phyloP scores from a whole-genome alignment of 2,329 filamentous ascomycete genomes.

The Dactylellina haptotyla region DNA sequence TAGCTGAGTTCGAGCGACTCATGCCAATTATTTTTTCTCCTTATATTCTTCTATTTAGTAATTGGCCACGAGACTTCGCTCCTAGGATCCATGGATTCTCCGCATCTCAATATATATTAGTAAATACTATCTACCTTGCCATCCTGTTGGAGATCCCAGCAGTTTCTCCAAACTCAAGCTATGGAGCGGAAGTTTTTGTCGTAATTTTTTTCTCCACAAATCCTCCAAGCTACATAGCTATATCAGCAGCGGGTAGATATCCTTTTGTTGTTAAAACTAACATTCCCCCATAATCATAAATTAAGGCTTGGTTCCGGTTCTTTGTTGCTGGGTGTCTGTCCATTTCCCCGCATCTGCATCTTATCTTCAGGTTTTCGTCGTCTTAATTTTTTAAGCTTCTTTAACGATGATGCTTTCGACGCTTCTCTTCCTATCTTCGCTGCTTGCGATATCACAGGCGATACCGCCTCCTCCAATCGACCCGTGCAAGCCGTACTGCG shows the following conservation, averaged over 20 bases:
- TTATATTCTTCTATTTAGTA: conserved; percentile 1
- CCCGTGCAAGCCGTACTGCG: conserved; percentile 41
- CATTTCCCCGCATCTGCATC: no score
- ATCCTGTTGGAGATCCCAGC: conserved; percentile 35
- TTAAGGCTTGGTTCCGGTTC: no score
- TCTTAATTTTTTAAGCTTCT: background rate
- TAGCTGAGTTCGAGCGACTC: background rate
- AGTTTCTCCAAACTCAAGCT: conserved; percentile 20
- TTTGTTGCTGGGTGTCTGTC: no score
- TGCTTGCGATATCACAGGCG: conserved; percentile 51
- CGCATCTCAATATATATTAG: conserved; percentile 19
- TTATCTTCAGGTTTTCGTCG: no score
- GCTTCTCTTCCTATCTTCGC: conserved; percentile 30
- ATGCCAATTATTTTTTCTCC: background rate
- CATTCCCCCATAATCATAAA: conserved; percentile 1
- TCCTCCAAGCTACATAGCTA: background rate
- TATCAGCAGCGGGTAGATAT: background rate
- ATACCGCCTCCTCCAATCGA: conserved; percentile 51
- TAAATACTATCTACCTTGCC: background rate
- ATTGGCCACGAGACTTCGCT: conserved; percentile 16
- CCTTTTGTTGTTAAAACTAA: no score
- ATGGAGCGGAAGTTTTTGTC: conserved; percentile 24
- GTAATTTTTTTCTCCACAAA: background rate
- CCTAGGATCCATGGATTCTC: conserved; percentile 20
- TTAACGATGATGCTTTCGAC: conserved; percentile 28